A percentile compares a stretch with the other conserved stretches of the same genome.
These are phyloP conservation scores for Fagopyrum esculentum DNA, from an alignment of 148 eudicot species.

Conservation along the genomic window DNA sequence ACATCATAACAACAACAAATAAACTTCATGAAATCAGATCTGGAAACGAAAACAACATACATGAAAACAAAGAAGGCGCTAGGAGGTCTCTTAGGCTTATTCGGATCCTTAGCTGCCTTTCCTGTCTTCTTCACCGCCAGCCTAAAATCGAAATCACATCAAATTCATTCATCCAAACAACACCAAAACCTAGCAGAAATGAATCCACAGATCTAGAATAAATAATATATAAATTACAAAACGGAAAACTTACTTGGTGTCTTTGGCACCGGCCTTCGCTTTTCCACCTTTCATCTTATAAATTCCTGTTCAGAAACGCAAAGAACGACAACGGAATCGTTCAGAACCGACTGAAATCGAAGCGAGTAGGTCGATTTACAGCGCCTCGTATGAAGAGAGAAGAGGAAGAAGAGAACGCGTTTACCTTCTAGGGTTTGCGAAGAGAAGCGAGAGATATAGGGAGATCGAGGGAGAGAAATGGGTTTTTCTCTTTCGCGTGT, in stretches of 20 bases:
- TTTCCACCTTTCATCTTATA: conserved; percentile 1
- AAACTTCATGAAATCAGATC: background rate
- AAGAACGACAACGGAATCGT: background rate
- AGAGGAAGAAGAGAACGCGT: conserved; percentile 1
- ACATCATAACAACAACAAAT: background rate
- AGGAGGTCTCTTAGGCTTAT: conserved; percentile 13
- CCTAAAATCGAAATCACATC: background rate
- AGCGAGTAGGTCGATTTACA: background rate
- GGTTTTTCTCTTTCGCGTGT: conserved; percentile 8
- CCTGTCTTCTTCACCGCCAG: conserved; percentile 5
- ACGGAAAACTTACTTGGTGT: background rate
- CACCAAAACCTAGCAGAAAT: background rate
- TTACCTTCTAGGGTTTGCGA: conserved; percentile 9
- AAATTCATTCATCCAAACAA: background rate
- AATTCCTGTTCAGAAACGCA: background rate
- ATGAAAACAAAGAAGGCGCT: conserved; percentile 15
- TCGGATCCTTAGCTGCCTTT: conserved; percentile 1
- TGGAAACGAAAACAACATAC: background rate
- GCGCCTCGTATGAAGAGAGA: background rate
- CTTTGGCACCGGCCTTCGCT: conserved; percentile 1
- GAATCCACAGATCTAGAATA: background rate
- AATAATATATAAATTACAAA: background rate
- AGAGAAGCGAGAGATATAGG: conserved; percentile 1
- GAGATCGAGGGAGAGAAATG: conserved; percentile 11
- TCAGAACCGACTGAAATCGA: conserved; percentile 3